Base-by-base conservation (phyloP, 805 yeast species). In the Barnettozyma sp. region DNA sequence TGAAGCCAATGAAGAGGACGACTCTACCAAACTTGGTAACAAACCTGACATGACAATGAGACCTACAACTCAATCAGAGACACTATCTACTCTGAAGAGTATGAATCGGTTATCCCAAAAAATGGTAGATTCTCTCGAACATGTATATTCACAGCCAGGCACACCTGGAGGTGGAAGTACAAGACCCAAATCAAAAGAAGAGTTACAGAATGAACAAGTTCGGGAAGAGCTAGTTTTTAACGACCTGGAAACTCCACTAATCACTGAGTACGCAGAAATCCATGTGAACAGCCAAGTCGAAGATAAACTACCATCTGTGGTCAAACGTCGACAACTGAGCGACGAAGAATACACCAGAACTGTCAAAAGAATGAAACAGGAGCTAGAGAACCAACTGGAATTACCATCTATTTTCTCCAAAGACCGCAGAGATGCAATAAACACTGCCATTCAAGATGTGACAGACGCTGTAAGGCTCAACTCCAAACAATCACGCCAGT, bases 1-100 rank as follows among this genome's bases (percentile, higher is more conserved):
- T 13, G 73, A 68, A 34, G 97, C 86, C 3, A 92, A 92, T 54
- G 73, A 71, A 37, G 82, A 80, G 32, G 94, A 90, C 53, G 83
- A 83, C 52, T 71, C 94, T 0, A 78, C 78, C 33, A 72, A 67
- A 44, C 59, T 71, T 33, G 97, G 97, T 1, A 84, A 85, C 52
- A 66, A 68, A 15, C 95, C 96, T 0, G 97, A 90, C 59, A 65
- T 84, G 36, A 90, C 97, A 6, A 90, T 90, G 97, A 68, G 65
- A 39, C 61, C 65, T 7, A 64, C 71, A 39, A 76, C 78, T 30
- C 60, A 66, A 26, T 71, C 71, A 30, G 95, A 84, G 44, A 74
- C 87, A 47, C 69, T 84, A 13, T 75, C 82, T 13, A 76, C 87
- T 14, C 68, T 92, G 63, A 71, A 82, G 46, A 85, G 94, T 43